These are phyloP conservation scores for Globisporangium uncinulatum DNA, from an alignment of 352 stramenopile species.

Conservation along the genomic window DNA sequence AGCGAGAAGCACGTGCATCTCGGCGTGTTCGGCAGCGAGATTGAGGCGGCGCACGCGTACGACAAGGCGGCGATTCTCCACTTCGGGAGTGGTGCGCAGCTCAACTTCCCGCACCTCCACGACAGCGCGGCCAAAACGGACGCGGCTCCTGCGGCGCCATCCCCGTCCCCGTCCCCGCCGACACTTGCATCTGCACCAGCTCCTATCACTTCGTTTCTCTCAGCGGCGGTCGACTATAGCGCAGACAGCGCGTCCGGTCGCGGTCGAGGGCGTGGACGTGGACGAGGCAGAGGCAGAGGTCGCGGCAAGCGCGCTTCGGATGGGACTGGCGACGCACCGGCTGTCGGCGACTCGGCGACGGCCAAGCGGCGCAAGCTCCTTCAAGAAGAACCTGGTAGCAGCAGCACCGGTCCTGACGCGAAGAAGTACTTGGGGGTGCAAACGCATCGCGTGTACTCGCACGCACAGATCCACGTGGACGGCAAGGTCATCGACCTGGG, in stretches of 20 bases:
- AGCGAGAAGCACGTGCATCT: constrained; percentile 61
- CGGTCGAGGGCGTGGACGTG: constrained; percentile 25
- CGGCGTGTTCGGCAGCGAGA: constrained; percentile 69
- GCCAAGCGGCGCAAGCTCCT: constrained; percentile 30
- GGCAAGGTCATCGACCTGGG: constrained; percentile 72
- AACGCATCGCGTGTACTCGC: constrained; percentile 62
- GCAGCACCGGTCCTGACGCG: constrained; percentile 3
- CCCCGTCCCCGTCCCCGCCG: constrained; percentile 1
- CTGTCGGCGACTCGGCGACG: background rate
- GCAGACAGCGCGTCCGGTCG: constrained; percentile 15
- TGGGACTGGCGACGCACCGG: background rate
- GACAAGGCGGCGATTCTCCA: constrained; percentile 70
- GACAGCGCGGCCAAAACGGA: constrained; percentile 53
- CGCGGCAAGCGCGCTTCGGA: constrained; percentile 54
- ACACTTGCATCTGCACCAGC: constrained; percentile 5
- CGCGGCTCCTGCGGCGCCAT: constrained; percentile 19
- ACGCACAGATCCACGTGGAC: constrained; percentile 78
- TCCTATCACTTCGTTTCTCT: constrained; percentile 6
- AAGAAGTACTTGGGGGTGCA: constrained; percentile 74
- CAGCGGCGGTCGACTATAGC: constrained; percentile 9
- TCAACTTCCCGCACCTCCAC: constrained; percentile 79
- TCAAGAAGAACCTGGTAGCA: constrained; percentile 4
- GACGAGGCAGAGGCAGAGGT: constrained; percentile 33
- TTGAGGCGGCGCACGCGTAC: constrained; percentile 76
- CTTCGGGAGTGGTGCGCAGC: constrained; percentile 55